phyloP scores from a whole-genome alignment of 2,329 filamentous ascomycete species.

The Aureobasidium leucospermi region DNA sequence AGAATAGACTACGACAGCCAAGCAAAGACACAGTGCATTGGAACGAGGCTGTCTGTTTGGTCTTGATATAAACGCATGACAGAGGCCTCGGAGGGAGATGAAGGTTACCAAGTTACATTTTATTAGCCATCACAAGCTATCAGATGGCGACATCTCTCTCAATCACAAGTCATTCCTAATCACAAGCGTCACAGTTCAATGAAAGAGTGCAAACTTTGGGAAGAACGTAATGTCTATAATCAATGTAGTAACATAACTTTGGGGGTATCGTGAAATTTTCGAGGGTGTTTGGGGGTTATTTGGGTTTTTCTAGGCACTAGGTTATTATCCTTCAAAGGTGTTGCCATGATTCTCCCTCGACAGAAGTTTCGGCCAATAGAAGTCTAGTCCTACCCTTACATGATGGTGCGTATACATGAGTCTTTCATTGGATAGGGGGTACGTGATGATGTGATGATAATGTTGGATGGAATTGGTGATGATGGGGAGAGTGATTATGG shows the following conservation, averaged over 20 bases:
- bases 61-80: too few relatives aligned
- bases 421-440: not conserved
- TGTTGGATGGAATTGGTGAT: not conserved
- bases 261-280: not conserved
- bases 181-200: not conserved
- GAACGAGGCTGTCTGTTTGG: too few relatives aligned
- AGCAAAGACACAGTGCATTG: too few relatives aligned
- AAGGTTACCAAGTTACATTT: too few relatives aligned
- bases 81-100: too few relatives aligned
- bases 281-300: not conserved
- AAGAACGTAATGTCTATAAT: not conserved
- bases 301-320: slow-evolving; percentile 4
- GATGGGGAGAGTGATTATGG: not conserved
- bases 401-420: slow-evolving; percentile 15
- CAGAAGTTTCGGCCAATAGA: not conserved
- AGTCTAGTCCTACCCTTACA: slow-evolving; percentile 14
- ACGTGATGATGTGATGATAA: not conserved
- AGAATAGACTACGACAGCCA: too few relatives aligned
- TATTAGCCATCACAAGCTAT: too few relatives aligned
- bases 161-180: not conserved
- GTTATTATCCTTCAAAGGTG: not conserved
- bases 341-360: not conserved
- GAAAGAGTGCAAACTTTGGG: not conserved
- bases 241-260: not conserved
- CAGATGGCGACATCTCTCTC: not conserved